These are phyloP conservation scores for Bromus sterilis DNA, from an alignment of 176 grass and related monocot species.

Conservation along the genomic window DNA sequence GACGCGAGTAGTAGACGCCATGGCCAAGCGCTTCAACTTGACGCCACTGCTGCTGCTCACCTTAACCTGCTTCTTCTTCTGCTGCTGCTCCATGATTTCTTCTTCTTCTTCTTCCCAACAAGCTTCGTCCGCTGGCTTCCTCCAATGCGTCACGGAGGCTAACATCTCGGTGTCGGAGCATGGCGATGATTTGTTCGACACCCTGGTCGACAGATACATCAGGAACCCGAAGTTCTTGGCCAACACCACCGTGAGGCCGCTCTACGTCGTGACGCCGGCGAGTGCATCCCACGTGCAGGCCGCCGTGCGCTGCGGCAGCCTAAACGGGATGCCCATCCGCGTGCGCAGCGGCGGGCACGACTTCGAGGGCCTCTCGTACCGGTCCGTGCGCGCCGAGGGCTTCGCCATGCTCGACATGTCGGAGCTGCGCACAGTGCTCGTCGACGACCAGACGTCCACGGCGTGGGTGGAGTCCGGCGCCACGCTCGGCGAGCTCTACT, in stretches of 20 bases:
- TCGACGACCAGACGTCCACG: neutral
- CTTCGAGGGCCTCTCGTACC: conserved; percentile 66
- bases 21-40: neutral
- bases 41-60: neutral
- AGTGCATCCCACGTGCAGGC: neutral
- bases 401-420: neutral
- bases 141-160: neutral
- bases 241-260: no score
- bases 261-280: no score
- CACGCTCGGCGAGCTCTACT: neutral
- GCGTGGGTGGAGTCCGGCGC: neutral
- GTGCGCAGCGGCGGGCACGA: conserved; percentile 66
- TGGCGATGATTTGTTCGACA: neutral
- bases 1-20: no score
- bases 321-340: neutral
- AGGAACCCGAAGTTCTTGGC: no score
- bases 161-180: neutral
- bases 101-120: no score
- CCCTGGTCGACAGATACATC: no score
- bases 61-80: neutral
- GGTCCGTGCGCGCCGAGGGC: neutral
- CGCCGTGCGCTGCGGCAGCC: neutral
- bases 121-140: neutral
- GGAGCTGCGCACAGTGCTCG: neutral
- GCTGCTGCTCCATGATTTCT: neutral